These are phyloP conservation scores for Pascua guehoae DNA, from an alignment of 1,284 basidiomycete species.

Conservation along the genomic window DNA sequence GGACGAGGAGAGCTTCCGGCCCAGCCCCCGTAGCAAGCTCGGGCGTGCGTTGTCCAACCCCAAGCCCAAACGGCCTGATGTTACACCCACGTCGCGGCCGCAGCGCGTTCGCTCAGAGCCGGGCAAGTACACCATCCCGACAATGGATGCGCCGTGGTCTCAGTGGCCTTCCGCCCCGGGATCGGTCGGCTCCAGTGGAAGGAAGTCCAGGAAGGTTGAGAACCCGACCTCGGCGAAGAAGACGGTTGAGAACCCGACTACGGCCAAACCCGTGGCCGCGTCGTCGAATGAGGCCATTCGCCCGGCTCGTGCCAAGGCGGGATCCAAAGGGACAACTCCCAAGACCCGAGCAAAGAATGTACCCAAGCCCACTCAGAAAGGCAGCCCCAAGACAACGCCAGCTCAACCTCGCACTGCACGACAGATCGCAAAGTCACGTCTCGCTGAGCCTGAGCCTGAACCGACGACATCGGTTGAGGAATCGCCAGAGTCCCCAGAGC, in stretches of 20 bases:
- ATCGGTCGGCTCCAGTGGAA: no score
- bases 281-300: no score
- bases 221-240: neutral
- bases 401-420: neutral
- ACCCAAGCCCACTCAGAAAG: neutral
- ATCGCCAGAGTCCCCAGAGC: neutral
- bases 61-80: neutral
- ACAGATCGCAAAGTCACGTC: no score
- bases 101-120: neutral
- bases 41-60: neutral
- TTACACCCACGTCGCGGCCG: neutral
- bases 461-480: neutral
- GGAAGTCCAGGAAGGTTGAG: neutral
- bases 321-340: neutral
- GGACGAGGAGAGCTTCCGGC: constrained; percentile 16
- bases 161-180: constrained; percentile 16
- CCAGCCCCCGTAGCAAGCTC: constrained; percentile 1
- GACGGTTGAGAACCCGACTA: neutral
- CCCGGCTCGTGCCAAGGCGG: no score
- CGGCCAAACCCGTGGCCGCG: neutral
- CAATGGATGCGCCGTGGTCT: constrained; percentile 16
- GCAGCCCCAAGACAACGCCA: neutral
- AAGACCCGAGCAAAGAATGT: neutral
- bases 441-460: neutral
- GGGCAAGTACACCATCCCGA: constrained; percentile 21